Evolutionary conservation across 495 filamentous ascomycete species (phyloP), one percentile per base, ranked within the genome.

Genomic region (Mytilinidion resinicola): DNA sequence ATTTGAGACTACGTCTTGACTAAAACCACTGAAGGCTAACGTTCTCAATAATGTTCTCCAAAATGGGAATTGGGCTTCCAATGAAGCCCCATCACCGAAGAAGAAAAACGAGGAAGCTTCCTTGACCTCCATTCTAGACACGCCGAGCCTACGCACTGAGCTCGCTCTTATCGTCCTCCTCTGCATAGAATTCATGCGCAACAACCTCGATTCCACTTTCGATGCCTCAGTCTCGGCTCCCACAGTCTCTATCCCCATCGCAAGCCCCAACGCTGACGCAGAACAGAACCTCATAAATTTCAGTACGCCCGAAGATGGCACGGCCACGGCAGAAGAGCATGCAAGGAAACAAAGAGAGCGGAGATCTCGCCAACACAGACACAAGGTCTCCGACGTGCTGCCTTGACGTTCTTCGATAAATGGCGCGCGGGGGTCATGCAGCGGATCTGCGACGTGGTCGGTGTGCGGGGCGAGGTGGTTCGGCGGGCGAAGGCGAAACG

Each of bases 121-220:
- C 1, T 71, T 75, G 9, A 69, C 67, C 9, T 68, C 70, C 21
- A 69, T 75, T 21, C 67, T 75, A 51, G 54, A 60, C 17, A 69
- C 69, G 2, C 62, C 57, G 4, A 69, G 71, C 25, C 66, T 73
- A 12, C 67, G 73, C 36, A 62, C 60, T 38, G 65, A 72, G 15
- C 66, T 75, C 42, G 72, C 70, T 1, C 63, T 74, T 9, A 63
- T 75, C 8, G 56, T 75, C n/a, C 69, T 70, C 8, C 63, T 72
- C 20, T 71, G 67, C 47, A 70, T 72, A n/a, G 70, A 70, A 52
- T 47, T 60, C 1, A 75, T 75, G 73, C 70, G 72, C 4, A 61
- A 57, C 37, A 52, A 60, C 34, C 56, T 74, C 49, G 38, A 60
- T 21, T 67, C 68, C 21, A 69, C 67, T 12, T 75, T 75, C 53